Conservation (phyloP, 1,284 basidiomycete species). For the Leccinum pachyderme region DNA sequence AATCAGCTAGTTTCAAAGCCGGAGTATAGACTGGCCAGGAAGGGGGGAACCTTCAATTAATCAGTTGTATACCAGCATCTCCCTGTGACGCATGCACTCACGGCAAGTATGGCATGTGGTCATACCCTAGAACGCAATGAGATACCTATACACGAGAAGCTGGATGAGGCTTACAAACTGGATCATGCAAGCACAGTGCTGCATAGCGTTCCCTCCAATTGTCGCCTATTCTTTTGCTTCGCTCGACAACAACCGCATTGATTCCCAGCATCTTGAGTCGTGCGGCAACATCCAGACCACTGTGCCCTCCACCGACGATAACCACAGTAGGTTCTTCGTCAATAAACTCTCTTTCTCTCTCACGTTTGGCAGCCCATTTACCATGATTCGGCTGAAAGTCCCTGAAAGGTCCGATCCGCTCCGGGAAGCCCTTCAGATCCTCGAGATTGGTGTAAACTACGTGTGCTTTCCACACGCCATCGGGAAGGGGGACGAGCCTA, state of each 20-base stretch:
- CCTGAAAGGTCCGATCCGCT: slow-evolving; percentile 34
- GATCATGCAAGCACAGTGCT: slow-evolving; percentile 28
- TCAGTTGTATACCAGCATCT: not conserved
- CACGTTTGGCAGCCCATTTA: slow-evolving; percentile 38
- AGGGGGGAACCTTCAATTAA: slow-evolving; percentile 29
- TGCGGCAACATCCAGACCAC: slow-evolving; percentile 37
- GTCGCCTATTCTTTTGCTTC: slow-evolving; percentile 24
- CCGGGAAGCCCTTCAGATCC: slow-evolving; percentile 44
- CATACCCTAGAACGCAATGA: slow-evolving; percentile 25
- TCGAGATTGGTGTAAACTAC: slow-evolving; percentile 37
- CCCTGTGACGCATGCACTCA: slow-evolving; percentile 16
- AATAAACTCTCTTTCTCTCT: slow-evolving; percentile 37
- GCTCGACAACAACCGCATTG: slow-evolving; percentile 36
- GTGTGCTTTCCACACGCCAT: slow-evolving; percentile 50
- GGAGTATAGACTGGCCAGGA: slow-evolving; percentile 43
- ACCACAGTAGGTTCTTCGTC: slow-evolving; percentile 36
- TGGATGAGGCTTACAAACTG: slow-evolving; percentile 32
- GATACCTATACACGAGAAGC: not conserved
- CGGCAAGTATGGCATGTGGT: slow-evolving; percentile 38
- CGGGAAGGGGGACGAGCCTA: slow-evolving; percentile 47
- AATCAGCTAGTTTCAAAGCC: slow-evolving; percentile 45
- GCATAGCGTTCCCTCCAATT: slow-evolving; percentile 32
- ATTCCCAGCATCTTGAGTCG: slow-evolving; percentile 44
- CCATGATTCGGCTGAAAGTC: slow-evolving; percentile 40
- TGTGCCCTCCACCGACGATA: slow-evolving; percentile 44